Percentiles rank a stretch among this genome's conserved stretches.
Conservation (phyloP, 1,139 yeast species). For the Kodamaea alishanica region DNA sequence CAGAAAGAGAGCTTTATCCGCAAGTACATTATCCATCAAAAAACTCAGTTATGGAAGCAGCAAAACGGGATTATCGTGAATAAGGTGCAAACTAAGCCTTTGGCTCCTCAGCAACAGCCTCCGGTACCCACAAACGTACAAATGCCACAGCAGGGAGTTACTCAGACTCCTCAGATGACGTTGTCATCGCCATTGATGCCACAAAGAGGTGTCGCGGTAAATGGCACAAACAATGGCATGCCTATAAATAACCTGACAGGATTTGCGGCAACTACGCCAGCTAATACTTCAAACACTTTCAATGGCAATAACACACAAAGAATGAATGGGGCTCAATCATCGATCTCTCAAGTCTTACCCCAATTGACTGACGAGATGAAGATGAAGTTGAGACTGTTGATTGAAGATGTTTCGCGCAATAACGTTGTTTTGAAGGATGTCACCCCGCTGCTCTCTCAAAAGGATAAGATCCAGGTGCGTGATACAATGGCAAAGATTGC, state of each 20-base stretch:
- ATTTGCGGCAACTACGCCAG: neutral
- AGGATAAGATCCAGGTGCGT: slow-evolving; percentile 61
- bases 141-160: slow-evolving; percentile 23
- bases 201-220: slow-evolving; percentile 16
- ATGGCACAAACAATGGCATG: slow-evolving; percentile 4
- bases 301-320: slow-evolving; percentile 1
- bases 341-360: slow-evolving; percentile 27
- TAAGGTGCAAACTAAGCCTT: slow-evolving; percentile 7
- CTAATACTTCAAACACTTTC: neutral
- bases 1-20: slow-evolving; percentile 41
- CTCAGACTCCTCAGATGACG: slow-evolving; percentile 18
- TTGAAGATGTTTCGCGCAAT: slow-evolving; percentile 65
- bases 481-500: slow-evolving; percentile 56
- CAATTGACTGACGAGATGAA: slow-evolving; percentile 45
- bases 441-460: slow-evolving; percentile 54
- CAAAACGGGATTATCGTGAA: slow-evolving; percentile 24
- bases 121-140: slow-evolving; percentile 10
- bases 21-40: slow-evolving; percentile 42
- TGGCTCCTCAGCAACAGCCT: slow-evolving; percentile 12
- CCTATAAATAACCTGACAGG: neutral
- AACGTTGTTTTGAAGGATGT: slow-evolving; percentile 67
- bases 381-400: slow-evolving; percentile 53
- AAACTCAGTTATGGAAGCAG: slow-evolving; percentile 40
- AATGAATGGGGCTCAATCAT: slow-evolving; percentile 5
- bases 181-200: slow-evolving; percentile 22